phyloP scores from a whole-genome alignment of 371 early-diverging fungal genomes.

The Mucor sp. region DNA sequence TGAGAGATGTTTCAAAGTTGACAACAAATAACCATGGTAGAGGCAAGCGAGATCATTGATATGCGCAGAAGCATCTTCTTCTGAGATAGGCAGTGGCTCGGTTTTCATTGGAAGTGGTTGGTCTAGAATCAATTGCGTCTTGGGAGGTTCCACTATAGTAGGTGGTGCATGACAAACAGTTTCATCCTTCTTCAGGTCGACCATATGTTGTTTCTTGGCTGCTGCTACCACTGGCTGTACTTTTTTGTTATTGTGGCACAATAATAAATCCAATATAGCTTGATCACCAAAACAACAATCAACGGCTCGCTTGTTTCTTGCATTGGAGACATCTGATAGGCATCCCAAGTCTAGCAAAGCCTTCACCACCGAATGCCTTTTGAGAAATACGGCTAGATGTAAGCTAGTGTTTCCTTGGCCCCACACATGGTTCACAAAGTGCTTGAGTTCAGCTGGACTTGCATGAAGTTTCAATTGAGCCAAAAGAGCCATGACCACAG shows the following conservation, averaged over 20 bases:
- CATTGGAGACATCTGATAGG: slow-evolving; percentile 55
- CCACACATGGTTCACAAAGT: slow-evolving; percentile 70
- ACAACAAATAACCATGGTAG: background rate
- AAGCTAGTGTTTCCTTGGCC: slow-evolving; percentile 70
- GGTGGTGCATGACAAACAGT: background rate
- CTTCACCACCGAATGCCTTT: slow-evolving; percentile 67
- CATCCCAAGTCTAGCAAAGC: slow-evolving; percentile 64
- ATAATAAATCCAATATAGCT: slow-evolving; percentile 1
- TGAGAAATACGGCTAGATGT: slow-evolving; percentile 72
- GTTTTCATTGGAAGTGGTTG: background rate
- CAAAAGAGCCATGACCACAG: slow-evolving; percentile 12
- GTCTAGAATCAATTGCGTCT: background rate
- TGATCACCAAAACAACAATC: slow-evolving; percentile 68
- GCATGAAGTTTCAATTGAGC: slow-evolving; percentile 13
- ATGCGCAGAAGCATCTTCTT: background rate
- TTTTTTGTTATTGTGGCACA: background rate
- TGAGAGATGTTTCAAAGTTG: background rate
- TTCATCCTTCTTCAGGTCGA: background rate
- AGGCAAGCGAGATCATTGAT: background rate
- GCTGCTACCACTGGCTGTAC: background rate
- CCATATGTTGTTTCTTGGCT: background rate
- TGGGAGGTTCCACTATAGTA: background rate
- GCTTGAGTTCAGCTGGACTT: background rate
- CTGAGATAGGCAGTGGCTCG: background rate
- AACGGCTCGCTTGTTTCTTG: slow-evolving; percentile 58